A percentile compares a stretch with the other conserved stretches of the same genome.
Conservation (phyloP, 257 asterid genomes). For the Handroanthus guayacan region DNA sequence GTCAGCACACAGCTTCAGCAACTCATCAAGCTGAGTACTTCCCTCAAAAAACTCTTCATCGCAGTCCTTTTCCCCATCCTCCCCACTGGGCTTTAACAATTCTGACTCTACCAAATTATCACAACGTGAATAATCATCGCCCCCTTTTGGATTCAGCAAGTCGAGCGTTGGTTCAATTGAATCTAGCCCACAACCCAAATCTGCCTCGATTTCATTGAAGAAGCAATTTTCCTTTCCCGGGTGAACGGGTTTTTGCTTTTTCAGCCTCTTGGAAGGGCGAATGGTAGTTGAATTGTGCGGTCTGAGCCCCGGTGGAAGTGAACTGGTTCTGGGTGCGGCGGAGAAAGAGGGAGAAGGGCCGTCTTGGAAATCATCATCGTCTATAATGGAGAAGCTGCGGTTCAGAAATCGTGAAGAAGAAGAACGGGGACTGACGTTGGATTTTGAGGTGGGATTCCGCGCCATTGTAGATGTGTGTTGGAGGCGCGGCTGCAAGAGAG, state of each 20-base stretch:
- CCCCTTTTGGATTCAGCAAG: slow-evolving; percentile 32
- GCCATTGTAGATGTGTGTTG: slow-evolving; percentile 46
- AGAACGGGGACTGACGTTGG: slow-evolving; percentile 26
- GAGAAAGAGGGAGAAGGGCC: slow-evolving; percentile 50
- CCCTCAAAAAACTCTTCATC: slow-evolving; percentile 49
- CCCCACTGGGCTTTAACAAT: slow-evolving; percentile 32
- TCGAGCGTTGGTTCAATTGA: slow-evolving; percentile 64
- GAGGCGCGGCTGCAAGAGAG: slow-evolving; percentile 2
- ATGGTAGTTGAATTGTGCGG: slow-evolving; percentile 34
- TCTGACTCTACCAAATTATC: slow-evolving; percentile 39
- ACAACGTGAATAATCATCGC: neutral
- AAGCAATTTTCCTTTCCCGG: slow-evolving; percentile 56
- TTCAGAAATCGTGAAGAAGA: slow-evolving; percentile 43
- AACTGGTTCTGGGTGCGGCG: slow-evolving; percentile 40
- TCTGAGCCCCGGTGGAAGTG: slow-evolving; percentile 48
- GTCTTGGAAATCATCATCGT: slow-evolving; percentile 74
- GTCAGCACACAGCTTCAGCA: slow-evolving; percentile 74
- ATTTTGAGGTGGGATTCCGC: slow-evolving; percentile 42
- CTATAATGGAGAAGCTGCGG: slow-evolving; percentile 30
- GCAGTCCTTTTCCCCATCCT: slow-evolving; percentile 36
- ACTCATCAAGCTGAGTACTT: slow-evolving; percentile 61
- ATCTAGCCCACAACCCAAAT: slow-evolving; percentile 59
- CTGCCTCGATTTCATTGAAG: slow-evolving; percentile 39
- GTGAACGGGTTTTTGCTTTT: slow-evolving; percentile 22
- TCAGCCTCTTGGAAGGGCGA: slow-evolving; percentile 45